Conservation (phyloP, 805 yeast species). For the Saccharomycopsis amapae region DNA sequence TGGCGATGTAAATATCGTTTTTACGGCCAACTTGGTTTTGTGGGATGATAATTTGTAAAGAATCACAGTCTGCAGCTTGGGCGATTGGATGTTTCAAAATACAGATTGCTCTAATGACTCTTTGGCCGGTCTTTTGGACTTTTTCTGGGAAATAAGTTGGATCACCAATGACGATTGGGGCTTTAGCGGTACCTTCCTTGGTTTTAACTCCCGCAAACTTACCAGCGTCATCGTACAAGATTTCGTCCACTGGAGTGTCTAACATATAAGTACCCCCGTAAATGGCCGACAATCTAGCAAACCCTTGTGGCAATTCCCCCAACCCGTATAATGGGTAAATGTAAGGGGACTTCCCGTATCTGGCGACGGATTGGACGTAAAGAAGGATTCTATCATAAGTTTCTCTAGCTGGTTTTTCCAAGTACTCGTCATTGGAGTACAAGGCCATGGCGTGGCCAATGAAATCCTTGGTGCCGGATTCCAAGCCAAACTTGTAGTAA, state of each 20-base stretch:
- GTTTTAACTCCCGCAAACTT: slow-evolving; percentile 82
- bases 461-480: slow-evolving; percentile 88
- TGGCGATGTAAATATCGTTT: slow-evolving; percentile 91
- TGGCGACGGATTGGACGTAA: slow-evolving; percentile 84
- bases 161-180: slow-evolving; percentile 92
- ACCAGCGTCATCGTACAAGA: slow-evolving; percentile 63
- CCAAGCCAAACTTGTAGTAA: slow-evolving; percentile 82
- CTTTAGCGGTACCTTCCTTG: slow-evolving; percentile 85
- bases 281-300: slow-evolving; percentile 92
- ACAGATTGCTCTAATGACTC: slow-evolving; percentile 80
- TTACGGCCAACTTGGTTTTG: slow-evolving; percentile 91
- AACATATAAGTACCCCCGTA: slow-evolving; percentile 99
- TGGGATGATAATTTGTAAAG: slow-evolving; percentile 90
- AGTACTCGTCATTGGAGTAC: slow-evolving; percentile 87
- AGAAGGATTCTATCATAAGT: slow-evolving; percentile 79
- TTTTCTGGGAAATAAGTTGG: slow-evolving; percentile 93
- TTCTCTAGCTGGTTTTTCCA: slow-evolving; percentile 85
- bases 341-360: slow-evolving; percentile 95
- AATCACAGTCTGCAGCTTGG: slow-evolving; percentile 72
- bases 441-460: slow-evolving; percentile 99
- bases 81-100: slow-evolving; percentile 86
- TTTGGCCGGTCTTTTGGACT: slow-evolving; percentile 64
- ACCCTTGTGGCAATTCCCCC: slow-evolving; percentile 98
- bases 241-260: slow-evolving; percentile 90
- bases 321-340: slow-evolving; percentile 93